Evolutionary conservation across 768 basidiomycete species (phyloP).

Genomic region (Saitozyma podzolica): DNA sequence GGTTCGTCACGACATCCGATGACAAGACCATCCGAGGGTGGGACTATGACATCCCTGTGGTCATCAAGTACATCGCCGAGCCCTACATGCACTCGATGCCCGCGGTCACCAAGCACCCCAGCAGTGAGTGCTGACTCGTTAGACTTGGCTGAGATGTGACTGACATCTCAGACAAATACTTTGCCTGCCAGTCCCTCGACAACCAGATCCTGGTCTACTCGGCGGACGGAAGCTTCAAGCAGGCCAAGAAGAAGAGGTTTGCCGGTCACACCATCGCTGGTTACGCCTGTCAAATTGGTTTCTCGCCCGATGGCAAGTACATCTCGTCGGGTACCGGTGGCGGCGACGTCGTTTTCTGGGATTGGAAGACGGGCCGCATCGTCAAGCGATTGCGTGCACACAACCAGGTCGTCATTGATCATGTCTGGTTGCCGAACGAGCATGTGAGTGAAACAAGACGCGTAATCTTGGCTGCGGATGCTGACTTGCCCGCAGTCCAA

Average conservation of each 20-base stretch:
- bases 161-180: slow-evolving; percentile 72
- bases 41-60: slow-evolving; percentile 99
- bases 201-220: slow-evolving; percentile 98
- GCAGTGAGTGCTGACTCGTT: slow-evolving; percentile 62
- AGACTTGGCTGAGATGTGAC: background rate
- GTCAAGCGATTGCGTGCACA: slow-evolving; percentile 87
- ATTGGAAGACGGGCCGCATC: slow-evolving; percentile 97
- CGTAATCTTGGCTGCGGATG: background rate
- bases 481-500: slow-evolving; percentile 67
- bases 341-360: slow-evolving; percentile 97
- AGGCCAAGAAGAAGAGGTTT: slow-evolving; percentile 97
- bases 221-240: slow-evolving; percentile 89
- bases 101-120: slow-evolving; percentile 91
- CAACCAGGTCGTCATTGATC: slow-evolving; percentile 93
- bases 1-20: slow-evolving; percentile 97
- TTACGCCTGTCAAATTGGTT: slow-evolving; percentile 94
- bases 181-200: slow-evolving; percentile 95
- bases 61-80: slow-evolving; percentile 99
- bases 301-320: slow-evolving; percentile 98
- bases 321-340: slow-evolving; percentile 94
- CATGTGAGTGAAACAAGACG: slow-evolving; percentile 63
- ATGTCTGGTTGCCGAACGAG: slow-evolving; percentile 98
- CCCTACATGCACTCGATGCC: slow-evolving; percentile 99
- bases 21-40: slow-evolving; percentile 99
- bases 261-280: slow-evolving; percentile 96